Base-by-base conservation (phyloP, 2,329 filamentous ascomycete species). In the Clarireedia monteithiana region DNA sequence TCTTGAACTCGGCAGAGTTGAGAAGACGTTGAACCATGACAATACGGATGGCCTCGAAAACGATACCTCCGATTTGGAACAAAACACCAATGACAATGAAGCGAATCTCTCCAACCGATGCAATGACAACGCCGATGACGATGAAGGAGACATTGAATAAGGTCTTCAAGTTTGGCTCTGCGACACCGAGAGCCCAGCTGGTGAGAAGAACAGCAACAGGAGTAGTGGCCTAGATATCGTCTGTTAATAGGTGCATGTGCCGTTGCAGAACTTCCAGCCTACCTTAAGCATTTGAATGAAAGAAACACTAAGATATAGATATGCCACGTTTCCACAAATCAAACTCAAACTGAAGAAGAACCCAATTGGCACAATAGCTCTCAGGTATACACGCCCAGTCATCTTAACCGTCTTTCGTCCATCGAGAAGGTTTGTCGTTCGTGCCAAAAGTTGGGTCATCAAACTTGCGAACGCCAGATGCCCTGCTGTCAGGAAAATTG, bases 271-370 rank as follows among this genome's bases (percentile, higher is more conserved):
- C 20, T 36, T 15, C 17, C 10, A 15, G 50, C 54, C n/a, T 60
- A 90, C 87, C 88, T 97, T 97, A 73, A 97, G 85, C 92, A 97
- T 97, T 79, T 97, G 92, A 68, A 97, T 97, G 73, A 97, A 97
- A 59, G 92, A 88, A 58, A 97, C 92, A 64, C 88, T 94, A 59
- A 97, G 83, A 74, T 96, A 96, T 55, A 96, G 82, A 71, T 97
- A 97, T 66, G 92, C 91, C 74, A 95, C 75, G 77, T 97, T 97
- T 69, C 91, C 91, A 74, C 91, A 96, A 71, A 97, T 96, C 77
- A 97, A 81, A 74, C 88, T 94, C 77, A 96, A 77, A 71, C 88
- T 94, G 84, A 96, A 97, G 77, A 96, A 95, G 70, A 96, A 74
- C 63, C 92, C 92, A 67, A 97, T 96, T 56, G 92, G 92, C 39